Conservation (phyloP, 805 yeast genomes). For the Saccharomycodes ludwigii region DNA sequence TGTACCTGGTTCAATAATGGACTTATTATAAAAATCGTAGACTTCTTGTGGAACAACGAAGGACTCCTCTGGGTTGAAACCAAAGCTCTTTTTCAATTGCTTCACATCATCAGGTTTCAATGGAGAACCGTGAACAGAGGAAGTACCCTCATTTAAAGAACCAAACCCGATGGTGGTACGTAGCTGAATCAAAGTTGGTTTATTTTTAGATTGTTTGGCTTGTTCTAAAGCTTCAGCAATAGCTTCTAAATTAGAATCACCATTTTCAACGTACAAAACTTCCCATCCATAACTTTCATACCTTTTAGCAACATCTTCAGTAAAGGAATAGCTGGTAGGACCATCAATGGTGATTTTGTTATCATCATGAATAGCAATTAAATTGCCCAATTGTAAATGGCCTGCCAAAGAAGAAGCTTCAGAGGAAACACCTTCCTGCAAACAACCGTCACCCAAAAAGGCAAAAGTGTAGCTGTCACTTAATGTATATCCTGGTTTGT, state of each 20-base stretch:
- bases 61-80: slow-evolving; percentile 75
- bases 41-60: slow-evolving; percentile 81
- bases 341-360: slow-evolving; percentile 97
- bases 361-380: slow-evolving; percentile 93
- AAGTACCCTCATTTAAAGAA: slow-evolving; percentile 73
- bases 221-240: slow-evolving; percentile 63
- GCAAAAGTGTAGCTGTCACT: slow-evolving; percentile 67
- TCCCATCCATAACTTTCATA: slow-evolving; percentile 94
- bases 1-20: slow-evolving; percentile 48
- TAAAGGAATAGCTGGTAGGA: slow-evolving; percentile 76
- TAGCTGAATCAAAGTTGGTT: slow-evolving; percentile 84
- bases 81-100: slow-evolving; percentile 72
- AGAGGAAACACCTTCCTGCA: slow-evolving; percentile 94
- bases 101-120: slow-evolving; percentile 84
- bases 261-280: slow-evolving; percentile 61
- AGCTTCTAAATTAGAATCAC: slow-evolving; percentile 65
- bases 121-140: slow-evolving; percentile 93
- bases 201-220: slow-evolving; percentile 63
- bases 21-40: slow-evolving; percentile 47
- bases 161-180: slow-evolving; percentile 93
- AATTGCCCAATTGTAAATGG: slow-evolving; percentile 83
- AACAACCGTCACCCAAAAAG: slow-evolving; percentile 94
- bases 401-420: slow-evolving; percentile 96
- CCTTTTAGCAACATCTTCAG: slow-evolving; percentile 80
- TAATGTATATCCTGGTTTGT: slow-evolving; percentile 69